These are phyloP conservation scores for Salvia hispanica DNA, from an alignment of 257 asterid genomes.

Conservation along the genomic window DNA sequence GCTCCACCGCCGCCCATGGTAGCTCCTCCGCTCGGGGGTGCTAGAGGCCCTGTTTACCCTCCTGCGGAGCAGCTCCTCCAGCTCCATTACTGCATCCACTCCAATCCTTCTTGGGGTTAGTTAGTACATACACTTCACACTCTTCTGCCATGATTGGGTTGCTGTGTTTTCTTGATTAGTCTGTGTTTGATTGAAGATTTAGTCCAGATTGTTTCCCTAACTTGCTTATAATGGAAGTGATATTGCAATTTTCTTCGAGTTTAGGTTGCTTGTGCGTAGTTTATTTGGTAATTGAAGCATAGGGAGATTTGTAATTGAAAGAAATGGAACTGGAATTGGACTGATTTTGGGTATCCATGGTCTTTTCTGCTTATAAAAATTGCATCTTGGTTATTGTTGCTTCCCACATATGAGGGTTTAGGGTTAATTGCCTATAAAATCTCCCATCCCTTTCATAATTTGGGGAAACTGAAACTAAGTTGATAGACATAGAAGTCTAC, in stretches of 20 bases:
- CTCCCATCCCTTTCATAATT: too few relatives aligned
- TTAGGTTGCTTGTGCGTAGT: constrained; percentile 19
- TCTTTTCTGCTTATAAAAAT: neutral
- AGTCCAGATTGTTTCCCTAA: constrained; percentile 11
- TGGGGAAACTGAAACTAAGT: too few relatives aligned
- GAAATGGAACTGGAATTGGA: constrained; percentile 4
- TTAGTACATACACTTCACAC: neutral
- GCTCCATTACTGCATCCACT: constrained; percentile 96
- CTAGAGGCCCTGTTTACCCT: constrained; percentile 78
- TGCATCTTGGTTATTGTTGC: constrained; percentile 2
- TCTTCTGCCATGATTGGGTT: neutral
- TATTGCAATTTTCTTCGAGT: constrained; percentile 24
- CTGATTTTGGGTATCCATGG: constrained; percentile 11
- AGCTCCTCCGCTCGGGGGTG: constrained; percentile 75
- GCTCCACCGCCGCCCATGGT: constrained; percentile 50
- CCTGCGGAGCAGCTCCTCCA: constrained; percentile 95
- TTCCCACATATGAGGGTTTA: too few relatives aligned
- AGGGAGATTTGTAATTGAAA: neutral
- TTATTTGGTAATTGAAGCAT: constrained; percentile 8
- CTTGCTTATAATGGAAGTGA: constrained; percentile 2
- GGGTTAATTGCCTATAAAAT: too few relatives aligned
- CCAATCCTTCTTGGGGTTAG: constrained; percentile 93
- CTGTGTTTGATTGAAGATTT: constrained; percentile 14
- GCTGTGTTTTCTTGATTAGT: neutral
- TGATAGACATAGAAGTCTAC: too few relatives aligned